Percentiles rank a stretch among this genome's conserved stretches.
Evolutionary conservation across 2,329 filamentous ascomycete species (phyloP).

Genomic region (Stylonectria norvegica): DNA sequence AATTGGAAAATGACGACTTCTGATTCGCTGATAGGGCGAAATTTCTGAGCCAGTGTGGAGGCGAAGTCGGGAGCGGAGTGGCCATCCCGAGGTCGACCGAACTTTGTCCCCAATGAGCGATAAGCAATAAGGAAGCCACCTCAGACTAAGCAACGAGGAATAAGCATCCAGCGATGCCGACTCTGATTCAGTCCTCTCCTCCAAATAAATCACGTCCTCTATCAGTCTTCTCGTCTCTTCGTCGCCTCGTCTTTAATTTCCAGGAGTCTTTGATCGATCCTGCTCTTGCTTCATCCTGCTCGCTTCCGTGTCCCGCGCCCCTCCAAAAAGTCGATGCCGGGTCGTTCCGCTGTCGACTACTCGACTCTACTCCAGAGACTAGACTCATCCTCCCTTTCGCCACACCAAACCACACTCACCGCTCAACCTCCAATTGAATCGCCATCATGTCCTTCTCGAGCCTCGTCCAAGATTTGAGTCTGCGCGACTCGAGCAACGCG

Average conservation of each 20-base stretch:
- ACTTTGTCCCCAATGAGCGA: constrained; percentile 9
- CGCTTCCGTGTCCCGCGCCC: neutral
- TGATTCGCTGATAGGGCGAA: no score
- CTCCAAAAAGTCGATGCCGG: neutral
- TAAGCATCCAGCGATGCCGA: no score
- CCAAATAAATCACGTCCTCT: no score
- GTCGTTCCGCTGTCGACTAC: neutral
- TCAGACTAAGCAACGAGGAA: no score
- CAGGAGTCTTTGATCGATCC: no score
- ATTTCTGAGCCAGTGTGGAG: no score
- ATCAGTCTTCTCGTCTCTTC: no score
- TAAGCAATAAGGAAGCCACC: no score
- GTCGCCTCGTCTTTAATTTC: no score
- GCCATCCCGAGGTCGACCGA: constrained; percentile 27
- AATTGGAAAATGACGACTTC: constrained; percentile 27
- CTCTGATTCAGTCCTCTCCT: constrained; percentile 8
- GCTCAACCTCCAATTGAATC: constrained; percentile 7
- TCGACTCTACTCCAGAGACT: constrained; percentile 4
- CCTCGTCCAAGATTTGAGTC: constrained; percentile 61
- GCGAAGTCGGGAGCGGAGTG: no score
- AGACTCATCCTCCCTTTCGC: constrained; percentile 5
- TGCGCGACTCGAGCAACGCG: constrained; percentile 50
- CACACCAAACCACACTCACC: constrained; percentile 4
- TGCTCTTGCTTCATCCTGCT: no score
- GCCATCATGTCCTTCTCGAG: constrained; percentile 62